Conservation (phyloP, 805 yeast species). For the Barnettozyma salicaria region DNA sequence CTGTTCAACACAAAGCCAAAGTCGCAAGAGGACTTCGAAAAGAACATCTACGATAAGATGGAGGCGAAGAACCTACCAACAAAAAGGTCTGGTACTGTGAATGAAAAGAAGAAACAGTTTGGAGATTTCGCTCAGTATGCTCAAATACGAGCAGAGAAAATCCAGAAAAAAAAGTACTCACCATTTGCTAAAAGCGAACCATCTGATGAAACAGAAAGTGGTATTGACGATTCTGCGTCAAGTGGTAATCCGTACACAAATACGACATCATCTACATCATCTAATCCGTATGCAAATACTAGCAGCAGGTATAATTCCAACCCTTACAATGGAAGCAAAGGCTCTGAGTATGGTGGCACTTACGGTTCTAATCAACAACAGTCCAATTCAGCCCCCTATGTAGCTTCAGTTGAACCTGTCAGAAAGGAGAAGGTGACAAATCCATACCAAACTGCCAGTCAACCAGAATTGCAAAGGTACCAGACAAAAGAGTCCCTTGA, state of each 20-base stretch:
- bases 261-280: not conserved
- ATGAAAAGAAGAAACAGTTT: conserved; percentile 25
- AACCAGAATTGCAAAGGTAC: conserved; percentile 2
- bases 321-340: conserved; percentile 3
- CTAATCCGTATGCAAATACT: conserved; percentile 3
- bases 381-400: conserved; percentile 17
- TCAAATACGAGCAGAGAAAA: conserved; percentile 38
- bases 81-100: conserved; percentile 30
- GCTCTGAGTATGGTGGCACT: not conserved
- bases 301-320: not conserved
- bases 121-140: conserved; percentile 44
- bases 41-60: conserved; percentile 36
- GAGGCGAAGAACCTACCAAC: conserved; percentile 38
- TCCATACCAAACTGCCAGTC: conserved; percentile 4
- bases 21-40: conserved; percentile 37
- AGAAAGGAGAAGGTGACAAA: no score
- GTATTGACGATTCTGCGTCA: not conserved
- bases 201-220: conserved; percentile 18
- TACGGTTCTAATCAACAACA: conserved; percentile 6
- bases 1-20: conserved; percentile 42
- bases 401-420: not conserved
- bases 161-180: conserved; percentile 31
- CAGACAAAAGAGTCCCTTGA: conserved; percentile 1
- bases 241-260: conserved; percentile 1
- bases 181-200: conserved; percentile 34